phyloP scores from a whole-genome alignment of 169 alveolate genomes.

The Plasmodium berghei region DNA sequence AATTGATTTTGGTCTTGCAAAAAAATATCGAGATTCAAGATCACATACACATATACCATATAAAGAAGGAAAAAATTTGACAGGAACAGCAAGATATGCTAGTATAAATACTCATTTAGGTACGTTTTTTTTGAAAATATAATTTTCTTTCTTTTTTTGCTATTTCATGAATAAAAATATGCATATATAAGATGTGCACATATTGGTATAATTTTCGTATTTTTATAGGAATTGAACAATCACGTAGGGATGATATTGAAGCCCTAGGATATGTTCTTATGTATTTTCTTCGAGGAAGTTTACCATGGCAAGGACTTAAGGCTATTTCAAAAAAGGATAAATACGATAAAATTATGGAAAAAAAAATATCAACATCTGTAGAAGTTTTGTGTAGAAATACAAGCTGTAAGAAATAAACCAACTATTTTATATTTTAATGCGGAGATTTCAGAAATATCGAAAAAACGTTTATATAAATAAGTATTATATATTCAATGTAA shows the following conservation, averaged over 20 bases:
- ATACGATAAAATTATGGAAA: conserved; percentile 98
- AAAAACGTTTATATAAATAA: not conserved
- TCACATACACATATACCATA: conserved; percentile 98
- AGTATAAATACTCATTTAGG: conserved; percentile 99
- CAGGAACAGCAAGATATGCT: conserved; percentile 99
- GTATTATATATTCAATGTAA: not conserved
- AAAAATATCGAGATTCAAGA: conserved; percentile 96
- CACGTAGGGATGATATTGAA: conserved; percentile 99
- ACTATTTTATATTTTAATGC: not conserved
- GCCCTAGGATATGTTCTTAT: conserved; percentile 98
- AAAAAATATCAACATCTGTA: conserved; percentile 97
- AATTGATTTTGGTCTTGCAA: conserved; percentile 97
- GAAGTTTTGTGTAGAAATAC: conserved; percentile 96
- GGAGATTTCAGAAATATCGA: not conserved
- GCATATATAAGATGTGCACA: not conserved
- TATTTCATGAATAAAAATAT: not conserved
- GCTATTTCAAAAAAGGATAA: conserved; percentile 97
- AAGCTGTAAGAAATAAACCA: conserved; percentile 77
- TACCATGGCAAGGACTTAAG: conserved; percentile 99
- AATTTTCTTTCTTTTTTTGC: not conserved
- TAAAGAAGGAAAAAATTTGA: conserved; percentile 97
- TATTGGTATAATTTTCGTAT: not conserved
- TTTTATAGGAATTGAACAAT: conserved; percentile 91
- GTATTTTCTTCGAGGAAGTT: conserved; percentile 97
- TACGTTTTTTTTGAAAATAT: not conserved